Percentiles rank a stretch among this genome's conserved stretches.
These are phyloP conservation scores for Pythium periplocum DNA, from an alignment of 352 stramenopile genomes.

Conservation along the genomic window DNA sequence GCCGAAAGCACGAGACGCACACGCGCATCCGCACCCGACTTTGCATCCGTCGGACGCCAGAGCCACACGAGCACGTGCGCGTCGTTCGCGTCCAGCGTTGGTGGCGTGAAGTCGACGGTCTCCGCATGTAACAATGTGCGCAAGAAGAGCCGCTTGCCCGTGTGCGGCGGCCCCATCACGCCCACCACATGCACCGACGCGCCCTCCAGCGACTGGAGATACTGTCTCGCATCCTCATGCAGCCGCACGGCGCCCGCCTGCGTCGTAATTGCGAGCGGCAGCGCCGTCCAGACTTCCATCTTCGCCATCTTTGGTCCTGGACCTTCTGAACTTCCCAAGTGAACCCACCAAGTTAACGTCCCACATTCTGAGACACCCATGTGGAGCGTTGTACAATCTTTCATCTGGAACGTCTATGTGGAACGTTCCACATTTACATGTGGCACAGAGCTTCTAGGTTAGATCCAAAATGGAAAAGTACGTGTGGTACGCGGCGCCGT, in stretches of 20 bases:
- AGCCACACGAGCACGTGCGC: conserved; percentile 42
- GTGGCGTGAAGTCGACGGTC: conserved; percentile 15
- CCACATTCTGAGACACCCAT: too few species aligned
- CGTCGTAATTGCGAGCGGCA: conserved; percentile 23
- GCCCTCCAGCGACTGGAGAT: conserved; percentile 14
- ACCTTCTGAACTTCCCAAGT: too few species aligned
- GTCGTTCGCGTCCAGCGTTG: neutral
- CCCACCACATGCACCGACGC: conserved; percentile 34
- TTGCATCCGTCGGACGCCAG: conserved; percentile 14
- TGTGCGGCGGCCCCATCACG: conserved; percentile 29
- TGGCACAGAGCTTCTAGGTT: too few species aligned
- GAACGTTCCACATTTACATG: too few species aligned
- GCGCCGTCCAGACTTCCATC: conserved; percentile 24
- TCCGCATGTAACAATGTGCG: conserved; percentile 28
- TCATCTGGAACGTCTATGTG: too few species aligned
- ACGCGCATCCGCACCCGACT: neutral
- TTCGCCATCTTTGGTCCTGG: too few species aligned
- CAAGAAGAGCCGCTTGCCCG: conserved; percentile 44
- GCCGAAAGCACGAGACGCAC: conserved; percentile 13
- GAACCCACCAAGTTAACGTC: too few species aligned
- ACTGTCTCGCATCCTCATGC: conserved; percentile 14
- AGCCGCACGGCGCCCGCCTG: neutral
- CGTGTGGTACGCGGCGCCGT: conserved; percentile 42
- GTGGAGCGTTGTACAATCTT: too few species aligned
- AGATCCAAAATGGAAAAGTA: too few species aligned